Base-by-base conservation (phyloP, 345 rosid species). In the Streptanthus diversifolius region DNA sequence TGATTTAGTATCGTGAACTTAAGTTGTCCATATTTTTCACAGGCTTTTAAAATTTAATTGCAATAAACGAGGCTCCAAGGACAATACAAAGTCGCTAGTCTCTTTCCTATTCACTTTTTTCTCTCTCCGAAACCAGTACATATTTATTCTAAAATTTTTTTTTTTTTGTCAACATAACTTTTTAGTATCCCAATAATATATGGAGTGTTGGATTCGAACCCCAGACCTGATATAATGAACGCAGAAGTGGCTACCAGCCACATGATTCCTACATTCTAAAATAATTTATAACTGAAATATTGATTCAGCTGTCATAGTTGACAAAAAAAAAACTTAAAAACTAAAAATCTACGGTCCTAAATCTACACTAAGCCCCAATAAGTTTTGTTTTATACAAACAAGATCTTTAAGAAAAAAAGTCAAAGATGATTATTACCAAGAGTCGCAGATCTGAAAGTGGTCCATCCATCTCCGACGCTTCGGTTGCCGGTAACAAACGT, bases 361-460 rank as follows among this genome's bases (percentile, higher is more conserved):
- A 10, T 44, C 45, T 53, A 67, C 21, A 47, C 27, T 33, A 57
- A 21, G 36, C 9, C 35, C 48, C 57, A 58, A 45, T 11, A 43
- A 10, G 13, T 56, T 17, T 30, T 43, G 43, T 55, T 43, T 43
- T 5, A 30, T 32, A 1, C 22, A 55, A 6, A 30, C 57, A 45
- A 32, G 56, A 44, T 54, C 21, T 22, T 48, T 14, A 7, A 0
- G 0, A 25, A n/a, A 40, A 30, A 7, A 36, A 18, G 27, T 19
- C 14, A 48, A 29, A 51, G 58, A 44, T 60, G 14, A 41, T 57
- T 71, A 30, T 56, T 79, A 93, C 98, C 97, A 30, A 93, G 80
- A 61, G 96, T 88, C 33, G 98, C 98, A 66, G 98, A 93, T 86
- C 97, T 80, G 86, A 90, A 93, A 70, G 97, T 90, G 70, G 98